Evolutionary conservation across 1,284 basidiomycete species (phyloP).

Genomic region (Ustilago trichophora): DNA sequence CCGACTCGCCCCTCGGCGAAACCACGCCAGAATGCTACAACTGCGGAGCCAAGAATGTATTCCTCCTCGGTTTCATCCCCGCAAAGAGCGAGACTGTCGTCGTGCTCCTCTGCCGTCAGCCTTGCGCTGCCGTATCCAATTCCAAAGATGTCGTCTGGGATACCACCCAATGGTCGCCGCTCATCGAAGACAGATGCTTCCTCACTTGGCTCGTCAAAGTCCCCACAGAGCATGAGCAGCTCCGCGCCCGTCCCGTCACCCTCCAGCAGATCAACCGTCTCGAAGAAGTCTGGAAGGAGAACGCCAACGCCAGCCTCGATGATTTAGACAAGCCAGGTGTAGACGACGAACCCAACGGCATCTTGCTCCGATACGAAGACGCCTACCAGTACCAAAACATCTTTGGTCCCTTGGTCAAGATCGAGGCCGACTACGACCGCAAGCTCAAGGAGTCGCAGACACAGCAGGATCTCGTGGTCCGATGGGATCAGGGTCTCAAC

Average conservation of each 20-base stretch:
- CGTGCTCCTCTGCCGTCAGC: conserved; percentile 98
- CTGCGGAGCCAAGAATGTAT: conserved; percentile 99
- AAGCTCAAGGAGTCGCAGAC: conserved; percentile 97
- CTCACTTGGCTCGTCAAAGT: conserved; percentile 98
- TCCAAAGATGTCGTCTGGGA: conserved; percentile 99
- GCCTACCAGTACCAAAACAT: conserved; percentile 99
- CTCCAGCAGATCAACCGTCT: conserved; percentile 96
- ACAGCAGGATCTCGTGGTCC: conserved; percentile 91
- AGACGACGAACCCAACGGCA: conserved; percentile 81
- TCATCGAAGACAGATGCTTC: conserved; percentile 98
- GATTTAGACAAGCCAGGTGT: conserved; percentile 89
- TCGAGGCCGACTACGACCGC: conserved; percentile 99
- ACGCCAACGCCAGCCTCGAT: conserved; percentile 90
- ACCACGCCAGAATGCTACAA: conserved; percentile 96
- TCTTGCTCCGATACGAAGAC: conserved; percentile 88
- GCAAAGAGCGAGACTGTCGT: conserved; percentile 99
- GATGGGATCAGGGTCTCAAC: conserved; percentile 98
- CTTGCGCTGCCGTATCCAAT: conserved; percentile 85
- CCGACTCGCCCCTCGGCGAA: conserved; percentile 93
- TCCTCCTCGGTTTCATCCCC: conserved; percentile 98
- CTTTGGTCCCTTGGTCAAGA: conserved; percentile 97
- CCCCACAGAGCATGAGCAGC: conserved; percentile 92
- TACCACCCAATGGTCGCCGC: conserved; percentile 93
- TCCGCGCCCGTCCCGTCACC: conserved; percentile 92
- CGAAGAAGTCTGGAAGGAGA: conserved; percentile 98